Conservation (phyloP, 2,329 filamentous ascomycete genomes). For the Aspergillus sergii region DNA sequence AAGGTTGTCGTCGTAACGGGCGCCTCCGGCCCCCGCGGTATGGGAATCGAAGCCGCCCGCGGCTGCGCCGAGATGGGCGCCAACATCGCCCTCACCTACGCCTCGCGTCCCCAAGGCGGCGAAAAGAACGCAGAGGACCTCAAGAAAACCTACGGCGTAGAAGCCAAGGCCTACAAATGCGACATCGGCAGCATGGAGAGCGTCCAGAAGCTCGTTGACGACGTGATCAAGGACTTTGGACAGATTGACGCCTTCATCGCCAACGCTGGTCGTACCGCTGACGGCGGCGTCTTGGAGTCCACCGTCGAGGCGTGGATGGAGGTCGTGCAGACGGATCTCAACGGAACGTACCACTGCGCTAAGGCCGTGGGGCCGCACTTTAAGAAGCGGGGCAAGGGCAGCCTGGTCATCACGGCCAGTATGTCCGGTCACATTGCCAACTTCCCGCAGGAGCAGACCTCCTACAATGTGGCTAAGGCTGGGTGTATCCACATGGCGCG, state of each 20-base stretch:
- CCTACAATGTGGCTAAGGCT: constrained; percentile 68
- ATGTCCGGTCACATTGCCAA: constrained; percentile 61
- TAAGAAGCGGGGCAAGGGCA: constrained; percentile 65
- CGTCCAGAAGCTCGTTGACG: constrained; percentile 59
- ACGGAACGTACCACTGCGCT: constrained; percentile 82
- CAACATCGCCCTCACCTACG: constrained; percentile 68
- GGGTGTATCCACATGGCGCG: constrained; percentile 66
- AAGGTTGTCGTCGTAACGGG: constrained; percentile 52
- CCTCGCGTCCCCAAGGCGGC: constrained; percentile 62
- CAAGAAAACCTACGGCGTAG: constrained; percentile 61
- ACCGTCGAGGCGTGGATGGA: constrained; percentile 72
- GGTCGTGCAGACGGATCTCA: constrained; percentile 84
- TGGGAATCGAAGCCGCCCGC: constrained; percentile 68
- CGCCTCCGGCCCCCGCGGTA: constrained; percentile 63
- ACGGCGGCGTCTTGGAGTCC: constrained; percentile 69
- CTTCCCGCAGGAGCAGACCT: constrained; percentile 66
- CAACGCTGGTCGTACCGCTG: constrained; percentile 71
- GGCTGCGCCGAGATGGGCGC: constrained; percentile 67
- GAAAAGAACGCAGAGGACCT: constrained; percentile 69
- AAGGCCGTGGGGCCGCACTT: constrained; percentile 84
- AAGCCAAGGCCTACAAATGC: constrained; percentile 69
- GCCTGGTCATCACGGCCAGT: constrained; percentile 67
- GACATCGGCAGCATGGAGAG: constrained; percentile 60
- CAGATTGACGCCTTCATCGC: constrained; percentile 69
- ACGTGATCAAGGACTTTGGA: constrained; percentile 70